Evolutionary conservation across 202 grass and related monocot species (phyloP).

Genomic region (Setaria viridis): DNA sequence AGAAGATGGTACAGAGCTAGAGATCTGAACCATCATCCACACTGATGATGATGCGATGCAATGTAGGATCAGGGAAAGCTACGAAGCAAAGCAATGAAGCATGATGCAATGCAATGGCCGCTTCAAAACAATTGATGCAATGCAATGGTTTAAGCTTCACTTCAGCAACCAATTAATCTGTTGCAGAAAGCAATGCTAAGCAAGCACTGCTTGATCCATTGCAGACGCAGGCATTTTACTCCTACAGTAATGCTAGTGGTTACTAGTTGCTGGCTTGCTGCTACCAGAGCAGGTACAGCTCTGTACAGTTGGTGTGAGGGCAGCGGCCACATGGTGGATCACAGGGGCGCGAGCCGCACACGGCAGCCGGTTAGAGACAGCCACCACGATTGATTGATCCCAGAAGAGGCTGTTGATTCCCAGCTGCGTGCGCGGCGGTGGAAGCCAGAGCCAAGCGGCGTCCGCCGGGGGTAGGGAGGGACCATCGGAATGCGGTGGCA

Average conservation of each 20-base stretch:
- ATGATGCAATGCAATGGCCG: too few relatives aligned
- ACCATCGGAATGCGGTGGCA: background rate
- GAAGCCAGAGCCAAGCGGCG: background rate
- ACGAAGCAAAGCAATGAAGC: background rate
- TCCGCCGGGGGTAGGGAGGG: background rate
- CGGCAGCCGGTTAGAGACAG: background rate
- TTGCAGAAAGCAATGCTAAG: background rate
- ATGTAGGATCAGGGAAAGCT: background rate
- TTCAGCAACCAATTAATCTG: slow-evolving; percentile 24
- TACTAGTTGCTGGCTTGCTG: background rate
- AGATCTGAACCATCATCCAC: slow-evolving; percentile 5
- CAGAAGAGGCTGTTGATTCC: background rate
- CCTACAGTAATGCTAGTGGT: background rate
- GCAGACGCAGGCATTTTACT: background rate
- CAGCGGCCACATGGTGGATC: slow-evolving; percentile 43
- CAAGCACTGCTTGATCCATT: background rate
- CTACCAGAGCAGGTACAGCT: slow-evolving; percentile 11
- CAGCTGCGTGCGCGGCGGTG: background rate
- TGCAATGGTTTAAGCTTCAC: background rate
- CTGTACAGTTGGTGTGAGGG: slow-evolving; percentile 13
- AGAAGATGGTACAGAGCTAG: background rate
- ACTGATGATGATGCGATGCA: background rate
- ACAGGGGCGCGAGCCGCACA: background rate
- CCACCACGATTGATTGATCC: slow-evolving; percentile 22
- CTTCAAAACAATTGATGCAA: too few relatives aligned